Evolutionary conservation across 2,329 filamentous ascomycete genomes (phyloP).

Genomic region (Phoma sp.): DNA sequence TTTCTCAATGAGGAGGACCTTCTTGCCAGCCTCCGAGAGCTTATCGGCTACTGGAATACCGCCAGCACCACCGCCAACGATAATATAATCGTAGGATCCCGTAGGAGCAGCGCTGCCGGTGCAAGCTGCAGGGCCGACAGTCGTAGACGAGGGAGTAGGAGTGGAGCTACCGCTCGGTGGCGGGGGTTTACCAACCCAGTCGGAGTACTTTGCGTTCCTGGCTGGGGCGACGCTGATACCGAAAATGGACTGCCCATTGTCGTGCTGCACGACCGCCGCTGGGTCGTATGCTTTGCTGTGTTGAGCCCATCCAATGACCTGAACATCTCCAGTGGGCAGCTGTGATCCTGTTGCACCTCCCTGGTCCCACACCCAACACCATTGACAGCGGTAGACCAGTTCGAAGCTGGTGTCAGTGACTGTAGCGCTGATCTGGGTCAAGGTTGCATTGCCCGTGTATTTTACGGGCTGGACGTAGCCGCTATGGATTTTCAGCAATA

Average conservation of each 20-base stretch:
- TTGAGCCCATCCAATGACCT: constrained; percentile 64
- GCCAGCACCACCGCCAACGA: constrained; percentile 68
- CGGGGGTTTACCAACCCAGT: constrained; percentile 47
- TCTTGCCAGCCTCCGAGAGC: constrained; percentile 69
- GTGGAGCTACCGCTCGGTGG: constrained; percentile 35
- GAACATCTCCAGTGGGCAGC: constrained; percentile 42
- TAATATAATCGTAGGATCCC: constrained; percentile 66
- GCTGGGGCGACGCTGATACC: constrained; percentile 54
- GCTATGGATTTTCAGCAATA: constrained; percentile 33
- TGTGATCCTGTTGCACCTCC: constrained; percentile 49
- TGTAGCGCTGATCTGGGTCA: constrained; percentile 66
- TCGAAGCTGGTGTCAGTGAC: constrained; percentile 66
- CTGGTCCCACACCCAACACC: constrained; percentile 55
- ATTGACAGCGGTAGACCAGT: constrained; percentile 69
- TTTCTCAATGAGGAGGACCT: constrained; percentile 64
- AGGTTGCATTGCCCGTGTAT: constrained; percentile 67
- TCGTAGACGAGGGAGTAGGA: constrained; percentile 35
- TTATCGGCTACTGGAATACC: constrained; percentile 66
- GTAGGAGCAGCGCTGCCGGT: constrained; percentile 47
- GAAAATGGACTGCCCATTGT: constrained; percentile 63
- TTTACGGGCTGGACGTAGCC: constrained; percentile 65
- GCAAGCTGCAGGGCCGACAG: constrained; percentile 44
- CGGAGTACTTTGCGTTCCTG: constrained; percentile 52
- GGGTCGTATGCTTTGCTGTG: constrained; percentile 47
- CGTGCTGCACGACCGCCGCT: constrained; percentile 58